Evolutionary conservation across 2,329 filamentous ascomycete species (phyloP), one percentile per base, ranked within the genome.

Genomic region (Diaporthe sp.): DNA sequence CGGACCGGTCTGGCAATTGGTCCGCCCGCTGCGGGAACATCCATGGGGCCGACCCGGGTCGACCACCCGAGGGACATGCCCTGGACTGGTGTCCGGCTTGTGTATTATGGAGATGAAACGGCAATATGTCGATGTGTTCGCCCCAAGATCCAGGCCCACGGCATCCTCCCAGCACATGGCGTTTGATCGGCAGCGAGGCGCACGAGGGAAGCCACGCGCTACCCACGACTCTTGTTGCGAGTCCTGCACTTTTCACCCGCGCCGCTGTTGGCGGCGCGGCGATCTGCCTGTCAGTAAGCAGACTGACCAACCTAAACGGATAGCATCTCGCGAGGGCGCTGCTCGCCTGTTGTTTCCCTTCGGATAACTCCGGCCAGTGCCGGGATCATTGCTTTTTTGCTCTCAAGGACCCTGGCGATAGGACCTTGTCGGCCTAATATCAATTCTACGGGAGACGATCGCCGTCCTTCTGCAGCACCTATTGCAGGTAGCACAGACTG

Each of bases 61-160:
- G 28, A n/a, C 19, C 28, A 51, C 10, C 44, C 44, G 62, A 68
- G 62, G 28, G n/a, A n/a, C 62, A 28, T 37, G 46, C 46, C 62
- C 44, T 28, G 44, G 65, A 55, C 34, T 31, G 34, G 59, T 39
- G 49, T n/a, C n/a, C n/a, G 4, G 31, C 44, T 53, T 49, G 65
- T 19, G 46, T 13, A 39, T 19, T 39, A 22, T 49, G 61, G 65
- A 42, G 34, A 39, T 69, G 49, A 69, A 69, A 69, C 65, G 65
- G 34, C 34, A 69, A 28, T n/a, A 19, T 61, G 34, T 55, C 34
- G n/a, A 69, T 42, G 49, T 69, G 65, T 69, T 69, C 65, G 49
- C 65, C 65, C 65, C 49, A 69, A 55, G 31, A 69, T 69, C 49
- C 61, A 65, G 25, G 61, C 42, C 61, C 65, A 25, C 37, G 65